Evolutionary conservation across 176 grass and related monocot species (phyloP).

Genomic region (Aegilops speltoides): DNA sequence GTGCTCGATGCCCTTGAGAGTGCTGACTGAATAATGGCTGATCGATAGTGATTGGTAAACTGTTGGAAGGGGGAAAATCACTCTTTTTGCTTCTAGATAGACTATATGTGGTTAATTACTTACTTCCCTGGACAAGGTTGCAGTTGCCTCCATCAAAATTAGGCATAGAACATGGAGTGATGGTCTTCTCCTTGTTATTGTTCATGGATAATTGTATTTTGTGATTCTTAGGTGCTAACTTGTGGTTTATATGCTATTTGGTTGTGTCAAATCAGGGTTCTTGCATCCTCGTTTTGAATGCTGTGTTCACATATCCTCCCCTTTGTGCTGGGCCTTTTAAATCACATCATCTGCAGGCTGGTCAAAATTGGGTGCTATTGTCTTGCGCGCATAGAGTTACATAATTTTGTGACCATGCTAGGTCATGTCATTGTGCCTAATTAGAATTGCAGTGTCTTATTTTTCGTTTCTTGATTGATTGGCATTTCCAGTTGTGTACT

Average conservation of each 20-base stretch:
- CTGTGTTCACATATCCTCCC: neutral
- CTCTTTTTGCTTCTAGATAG: slow-evolving; percentile 47
- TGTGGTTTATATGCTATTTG: slow-evolving; percentile 35
- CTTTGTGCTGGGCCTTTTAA: neutral
- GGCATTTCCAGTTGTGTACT: neutral
- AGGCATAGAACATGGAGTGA: slow-evolving; percentile 34
- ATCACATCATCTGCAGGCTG: neutral
- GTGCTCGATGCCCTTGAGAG: slow-evolving; percentile 51
- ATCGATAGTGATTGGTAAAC: slow-evolving; percentile 31
- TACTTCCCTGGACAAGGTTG: slow-evolving; percentile 33
- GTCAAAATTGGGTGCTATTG: neutral
- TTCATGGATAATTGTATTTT: slow-evolving; percentile 28
- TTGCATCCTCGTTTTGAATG: slow-evolving; percentile 19
- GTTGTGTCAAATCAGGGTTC: slow-evolving; percentile 25
- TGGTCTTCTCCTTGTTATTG: slow-evolving; percentile 32
- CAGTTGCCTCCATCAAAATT: slow-evolving; percentile 35
- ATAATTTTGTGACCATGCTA: neutral
- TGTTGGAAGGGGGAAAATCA: slow-evolving; percentile 7
- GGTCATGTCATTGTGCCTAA: neutral
- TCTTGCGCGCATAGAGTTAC: neutral
- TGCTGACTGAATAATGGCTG: slow-evolving; percentile 27
- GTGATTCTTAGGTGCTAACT: slow-evolving; percentile 47
- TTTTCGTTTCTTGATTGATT: slow-evolving; percentile 21
- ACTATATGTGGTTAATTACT: slow-evolving; percentile 41
- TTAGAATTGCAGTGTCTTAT: neutral